These are phyloP conservation scores for Chaetomiaceae sp. DNA, from an alignment of 2,329 filamentous ascomycete species.

Conservation along the genomic window DNA sequence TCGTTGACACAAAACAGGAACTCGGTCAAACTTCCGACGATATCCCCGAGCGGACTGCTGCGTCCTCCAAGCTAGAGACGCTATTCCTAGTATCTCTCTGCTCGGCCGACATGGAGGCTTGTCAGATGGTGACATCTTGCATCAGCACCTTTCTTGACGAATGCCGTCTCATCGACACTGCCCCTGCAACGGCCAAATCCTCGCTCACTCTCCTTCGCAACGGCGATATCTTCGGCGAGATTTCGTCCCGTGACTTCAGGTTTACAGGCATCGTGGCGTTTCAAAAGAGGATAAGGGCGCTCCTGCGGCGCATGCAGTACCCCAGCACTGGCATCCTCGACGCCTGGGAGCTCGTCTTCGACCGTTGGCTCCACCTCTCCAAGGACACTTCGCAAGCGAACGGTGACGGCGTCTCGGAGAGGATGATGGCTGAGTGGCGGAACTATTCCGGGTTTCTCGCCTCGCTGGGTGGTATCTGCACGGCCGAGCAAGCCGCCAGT, in stretches of 20 bases:
- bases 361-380: slow-evolving; percentile 58
- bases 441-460: slow-evolving; percentile 64
- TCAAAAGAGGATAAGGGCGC: slow-evolving; percentile 56
- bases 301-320: slow-evolving; percentile 54
- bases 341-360: slow-evolving; percentile 61
- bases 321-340: slow-evolving; percentile 61
- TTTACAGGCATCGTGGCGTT: slow-evolving; percentile 66
- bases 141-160: slow-evolving; percentile 59
- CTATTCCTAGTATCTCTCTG: slow-evolving; percentile 58
- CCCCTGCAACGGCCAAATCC: slow-evolving; percentile 44
- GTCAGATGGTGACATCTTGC: slow-evolving; percentile 57
- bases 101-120: slow-evolving; percentile 59
- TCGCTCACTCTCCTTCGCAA: slow-evolving; percentile 53
- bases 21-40: slow-evolving; percentile 49
- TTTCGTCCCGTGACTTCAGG: slow-evolving; percentile 56
- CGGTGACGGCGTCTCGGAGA: slow-evolving; percentile 47
- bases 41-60: slow-evolving; percentile 46
- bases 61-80: slow-evolving; percentile 54
- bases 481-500: slow-evolving; percentile 50
- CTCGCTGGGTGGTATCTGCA: slow-evolving; percentile 60
- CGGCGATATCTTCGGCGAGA: slow-evolving; percentile 53
- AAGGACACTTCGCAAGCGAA: slow-evolving; percentile 53
- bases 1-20: slow-evolving; percentile 36
- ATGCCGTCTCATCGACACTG: slow-evolving; percentile 47
- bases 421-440: slow-evolving; percentile 56